Evolutionary conservation across 2,329 filamentous ascomycete species (phyloP).

Genomic region (Cytospora piceae): DNA sequence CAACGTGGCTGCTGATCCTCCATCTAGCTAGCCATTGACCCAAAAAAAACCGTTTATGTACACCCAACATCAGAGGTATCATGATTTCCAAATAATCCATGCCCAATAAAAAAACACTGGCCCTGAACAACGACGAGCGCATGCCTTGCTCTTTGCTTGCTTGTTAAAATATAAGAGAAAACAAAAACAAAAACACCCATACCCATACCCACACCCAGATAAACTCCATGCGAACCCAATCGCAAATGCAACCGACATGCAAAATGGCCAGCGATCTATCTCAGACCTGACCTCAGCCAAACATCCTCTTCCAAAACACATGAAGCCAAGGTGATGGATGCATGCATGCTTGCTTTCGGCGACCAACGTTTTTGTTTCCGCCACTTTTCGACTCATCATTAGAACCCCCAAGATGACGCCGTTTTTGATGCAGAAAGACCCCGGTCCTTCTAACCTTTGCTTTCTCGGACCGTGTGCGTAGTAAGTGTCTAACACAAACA

Average conservation of each 20-base stretch:
- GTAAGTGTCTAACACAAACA: constrained; percentile 11
- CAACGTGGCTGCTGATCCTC: not conserved
- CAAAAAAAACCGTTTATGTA: not conserved
- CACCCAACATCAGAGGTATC: constrained; percentile 19
- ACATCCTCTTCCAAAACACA: constrained; percentile 8
- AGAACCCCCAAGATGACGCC: constrained; percentile 5
- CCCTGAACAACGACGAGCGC: not conserved
- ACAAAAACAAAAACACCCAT: not conserved
- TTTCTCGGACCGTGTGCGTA: constrained; percentile 12
- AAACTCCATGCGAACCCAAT: not conserved
- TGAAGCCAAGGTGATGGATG: constrained; percentile 6
- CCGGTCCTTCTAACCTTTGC: constrained; percentile 1
- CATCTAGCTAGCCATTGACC: not conserved
- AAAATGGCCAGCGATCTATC: not conserved
- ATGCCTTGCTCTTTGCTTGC: not conserved
- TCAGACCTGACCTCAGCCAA: not conserved
- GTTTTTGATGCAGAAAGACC: constrained; percentile 3
- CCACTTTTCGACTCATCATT: constrained; percentile 1
- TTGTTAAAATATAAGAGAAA: not conserved
- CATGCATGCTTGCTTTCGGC: not conserved
- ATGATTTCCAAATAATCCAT: constrained; percentile 19
- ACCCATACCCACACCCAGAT: not conserved
- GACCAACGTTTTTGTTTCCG: constrained; percentile 7
- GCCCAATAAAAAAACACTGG: not conserved
- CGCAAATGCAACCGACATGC: not conserved